phyloP scores from a whole-genome alignment of 805 yeast genomes.

The Ascoidea asiatica region DNA sequence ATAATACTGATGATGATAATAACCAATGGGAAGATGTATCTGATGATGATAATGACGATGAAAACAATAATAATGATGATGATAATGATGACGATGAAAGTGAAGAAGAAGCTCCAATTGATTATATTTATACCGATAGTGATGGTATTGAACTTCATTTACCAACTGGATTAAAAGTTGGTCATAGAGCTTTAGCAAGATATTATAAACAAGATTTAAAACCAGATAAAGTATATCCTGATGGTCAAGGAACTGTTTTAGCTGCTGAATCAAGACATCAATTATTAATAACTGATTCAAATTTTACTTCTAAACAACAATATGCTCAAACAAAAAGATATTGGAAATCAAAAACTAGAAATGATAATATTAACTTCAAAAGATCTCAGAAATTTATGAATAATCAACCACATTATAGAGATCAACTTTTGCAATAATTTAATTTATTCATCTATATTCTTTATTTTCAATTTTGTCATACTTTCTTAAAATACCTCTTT shows the following conservation, averaged over 20 bases:
- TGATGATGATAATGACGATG: slow-evolving; percentile 16
- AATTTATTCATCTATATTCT: not conserved
- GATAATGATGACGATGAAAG: slow-evolving; percentile 16
- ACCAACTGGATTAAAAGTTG: slow-evolving; percentile 74
- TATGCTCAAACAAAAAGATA: slow-evolving; percentile 39
- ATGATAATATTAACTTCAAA: slow-evolving; percentile 33
- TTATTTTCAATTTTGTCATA: not conserved
- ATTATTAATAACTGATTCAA: slow-evolving; percentile 20
- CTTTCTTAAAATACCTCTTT: too few species aligned
- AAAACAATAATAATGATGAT: slow-evolving; percentile 14
- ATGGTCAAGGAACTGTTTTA: slow-evolving; percentile 76
- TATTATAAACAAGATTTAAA: slow-evolving; percentile 64
- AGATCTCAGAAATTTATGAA: slow-evolving; percentile 70
- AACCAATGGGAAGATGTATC: slow-evolving; percentile 24
- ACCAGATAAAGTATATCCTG: slow-evolving; percentile 44
- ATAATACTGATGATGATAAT: slow-evolving; percentile 24
- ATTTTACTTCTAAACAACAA: slow-evolving; percentile 23
- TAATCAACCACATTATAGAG: slow-evolving; percentile 82
- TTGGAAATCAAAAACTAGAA: slow-evolving; percentile 52
- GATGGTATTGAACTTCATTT: slow-evolving; percentile 64
- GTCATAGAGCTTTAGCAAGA: slow-evolving; percentile 74
- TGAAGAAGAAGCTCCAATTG: slow-evolving; percentile 22
- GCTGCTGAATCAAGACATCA: slow-evolving; percentile 66
- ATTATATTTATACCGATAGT: slow-evolving; percentile 26
- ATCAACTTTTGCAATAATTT: slow-evolving; percentile 43